These are phyloP conservation scores for Tephrocybe rancida DNA, from an alignment of 768 basidiomycete genomes.

Conservation along the genomic window DNA sequence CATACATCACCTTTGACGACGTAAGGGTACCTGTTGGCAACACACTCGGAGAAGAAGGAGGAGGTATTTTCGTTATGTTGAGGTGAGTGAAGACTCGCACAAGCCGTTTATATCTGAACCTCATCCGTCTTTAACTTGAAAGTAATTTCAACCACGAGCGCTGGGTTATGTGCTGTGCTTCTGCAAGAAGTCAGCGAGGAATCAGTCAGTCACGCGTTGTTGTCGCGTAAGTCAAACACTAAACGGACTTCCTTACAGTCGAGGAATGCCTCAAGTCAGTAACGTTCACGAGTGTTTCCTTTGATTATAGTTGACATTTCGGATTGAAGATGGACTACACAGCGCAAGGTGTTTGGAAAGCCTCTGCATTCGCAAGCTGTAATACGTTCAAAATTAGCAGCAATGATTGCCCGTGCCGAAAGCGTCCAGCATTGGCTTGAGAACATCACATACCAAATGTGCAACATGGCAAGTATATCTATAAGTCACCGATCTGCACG, in stretches of 20 bases:
- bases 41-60: constrained; percentile 57
- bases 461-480: too few species aligned
- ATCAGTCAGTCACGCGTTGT: constrained; percentile 12
- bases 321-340: constrained; percentile 70
- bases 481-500: not conserved
- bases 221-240: not conserved
- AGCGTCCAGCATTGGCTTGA: constrained; percentile 78
- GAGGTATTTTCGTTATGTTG: constrained; percentile 34
- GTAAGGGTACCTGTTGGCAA: constrained; percentile 88
- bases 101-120: not conserved
- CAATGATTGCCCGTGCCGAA: constrained; percentile 80
- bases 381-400: constrained; percentile 84
- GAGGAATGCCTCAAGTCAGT: constrained; percentile 84
- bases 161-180: constrained; percentile 68
- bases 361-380: constrained; percentile 83
- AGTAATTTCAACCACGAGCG: constrained; percentile 95
- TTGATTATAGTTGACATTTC: not conserved
- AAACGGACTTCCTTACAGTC: constrained; percentile 33
- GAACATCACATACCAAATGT: constrained; percentile 87
- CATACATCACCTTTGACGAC: constrained; percentile 80
- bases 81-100: constrained; percentile 16
- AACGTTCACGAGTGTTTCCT: not conserved
- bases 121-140: not conserved
- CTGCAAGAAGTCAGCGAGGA: constrained; percentile 21
- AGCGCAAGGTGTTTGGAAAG: constrained; percentile 92